phyloP scores from a whole-genome alignment of 192 early-diverging fungal genomes.

The Coemansia sp. region DNA sequence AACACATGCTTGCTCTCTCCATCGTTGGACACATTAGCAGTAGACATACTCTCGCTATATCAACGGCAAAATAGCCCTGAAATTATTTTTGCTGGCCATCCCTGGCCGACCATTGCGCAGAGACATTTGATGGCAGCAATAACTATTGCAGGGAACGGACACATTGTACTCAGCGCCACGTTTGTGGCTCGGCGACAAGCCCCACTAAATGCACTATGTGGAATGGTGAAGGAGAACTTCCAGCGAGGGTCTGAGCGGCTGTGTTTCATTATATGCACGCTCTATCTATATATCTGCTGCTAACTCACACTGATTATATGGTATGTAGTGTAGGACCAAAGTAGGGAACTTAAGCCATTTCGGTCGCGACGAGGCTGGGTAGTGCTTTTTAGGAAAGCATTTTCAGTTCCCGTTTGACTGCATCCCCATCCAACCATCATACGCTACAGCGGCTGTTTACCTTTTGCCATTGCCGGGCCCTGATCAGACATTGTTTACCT shows the following conservation, averaged over 20 bases:
- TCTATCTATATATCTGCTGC: neutral
- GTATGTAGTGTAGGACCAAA: neutral
- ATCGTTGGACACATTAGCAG: neutral
- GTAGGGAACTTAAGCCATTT: neutral
- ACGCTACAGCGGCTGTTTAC: conserved; percentile 7
- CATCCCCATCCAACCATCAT: neutral
- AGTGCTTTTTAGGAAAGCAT: neutral
- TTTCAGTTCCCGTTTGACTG: neutral
- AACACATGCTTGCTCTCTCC: conserved; percentile 1
- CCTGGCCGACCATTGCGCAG: neutral
- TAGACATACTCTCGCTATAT: conserved; percentile 1
- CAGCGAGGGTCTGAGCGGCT: neutral
- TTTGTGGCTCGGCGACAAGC: neutral
- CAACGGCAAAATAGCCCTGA: neutral
- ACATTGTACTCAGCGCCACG: conserved; percentile 8
- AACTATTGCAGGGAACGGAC: neutral
- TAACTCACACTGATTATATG: neutral
- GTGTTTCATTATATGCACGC: neutral
- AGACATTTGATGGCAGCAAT: neutral
- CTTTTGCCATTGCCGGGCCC: conserved; percentile 1
- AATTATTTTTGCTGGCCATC: neutral
- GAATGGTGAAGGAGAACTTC: neutral
- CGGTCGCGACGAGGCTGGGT: neutral
- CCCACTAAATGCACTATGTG: neutral
- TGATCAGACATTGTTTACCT: conserved; percentile 11